Conservation (phyloP, 345 rosid species). For the Eutrema heterophyllum region DNA sequence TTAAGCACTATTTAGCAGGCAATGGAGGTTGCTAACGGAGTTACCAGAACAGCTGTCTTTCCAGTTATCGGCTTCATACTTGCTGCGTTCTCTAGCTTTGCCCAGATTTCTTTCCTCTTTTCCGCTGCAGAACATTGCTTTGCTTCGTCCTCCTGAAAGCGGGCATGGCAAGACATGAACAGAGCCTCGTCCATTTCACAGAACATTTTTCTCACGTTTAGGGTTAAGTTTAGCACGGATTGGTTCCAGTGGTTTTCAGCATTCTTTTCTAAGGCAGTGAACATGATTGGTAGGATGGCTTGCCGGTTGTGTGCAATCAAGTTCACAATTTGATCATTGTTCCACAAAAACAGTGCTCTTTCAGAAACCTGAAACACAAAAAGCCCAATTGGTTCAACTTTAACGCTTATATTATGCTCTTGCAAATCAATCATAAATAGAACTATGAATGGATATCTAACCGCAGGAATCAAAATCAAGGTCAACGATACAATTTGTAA, state of each 20-base stretch:
- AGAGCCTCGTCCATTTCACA: slow-evolving; percentile 70
- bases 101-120: slow-evolving; percentile 65
- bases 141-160: slow-evolving; percentile 56
- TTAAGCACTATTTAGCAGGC: background rate
- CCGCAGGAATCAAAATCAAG: background rate
- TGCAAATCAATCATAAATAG: background rate
- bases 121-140: slow-evolving; percentile 40
- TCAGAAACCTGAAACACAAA: slow-evolving; percentile 71
- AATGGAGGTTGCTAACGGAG: slow-evolving; percentile 45
- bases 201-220: slow-evolving; percentile 67
- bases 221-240: slow-evolving; percentile 62
- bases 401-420: background rate
- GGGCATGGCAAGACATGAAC: slow-evolving; percentile 57
- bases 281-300: slow-evolving; percentile 58
- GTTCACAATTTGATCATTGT: slow-evolving; percentile 83
- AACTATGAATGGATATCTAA: background rate
- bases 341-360: slow-evolving; percentile 84
- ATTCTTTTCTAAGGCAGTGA: slow-evolving; percentile 73
- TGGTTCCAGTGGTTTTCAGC: slow-evolving; percentile 77
- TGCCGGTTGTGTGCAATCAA: slow-evolving; percentile 65
- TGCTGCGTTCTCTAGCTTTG: slow-evolving; percentile 57
- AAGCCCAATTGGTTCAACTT: background rate
- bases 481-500: background rate
- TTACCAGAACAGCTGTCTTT: slow-evolving; percentile 62
- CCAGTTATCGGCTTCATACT: slow-evolving; percentile 58